Conservation (phyloP, 108 stramenopile species). For the Fistulifera pelliculosa region DNA sequence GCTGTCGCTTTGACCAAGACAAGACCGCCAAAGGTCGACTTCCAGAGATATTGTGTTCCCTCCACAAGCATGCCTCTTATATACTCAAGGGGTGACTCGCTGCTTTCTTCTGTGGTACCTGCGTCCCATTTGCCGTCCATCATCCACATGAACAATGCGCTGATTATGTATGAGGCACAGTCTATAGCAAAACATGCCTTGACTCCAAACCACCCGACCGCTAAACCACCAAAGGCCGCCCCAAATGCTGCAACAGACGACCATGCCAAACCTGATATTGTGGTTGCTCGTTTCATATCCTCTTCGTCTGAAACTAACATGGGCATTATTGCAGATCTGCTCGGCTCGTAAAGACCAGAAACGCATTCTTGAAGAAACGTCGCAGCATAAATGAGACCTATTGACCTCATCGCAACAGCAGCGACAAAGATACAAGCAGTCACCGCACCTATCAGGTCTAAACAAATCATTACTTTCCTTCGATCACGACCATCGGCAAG, state of each 20-base stretch:
- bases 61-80: conserved; percentile 30
- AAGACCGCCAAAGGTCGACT: conserved; percentile 39
- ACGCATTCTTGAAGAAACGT: conserved; percentile 41
- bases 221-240: conserved; percentile 36
- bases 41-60: conserved; percentile 32
- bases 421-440: conserved; percentile 33
- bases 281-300: conserved; percentile 51
- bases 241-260: conserved; percentile 56
- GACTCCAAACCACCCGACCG: conserved; percentile 37
- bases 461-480: conserved; percentile 35
- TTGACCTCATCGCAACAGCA: conserved; percentile 33
- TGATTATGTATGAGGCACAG: conserved; percentile 35
- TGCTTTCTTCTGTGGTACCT: conserved; percentile 3
- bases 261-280: conserved; percentile 47
- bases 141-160: conserved; percentile 34
- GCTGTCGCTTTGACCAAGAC: conserved; percentile 43
- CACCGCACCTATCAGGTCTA: conserved; percentile 45
- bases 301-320: conserved; percentile 43
- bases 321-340: conserved; percentile 39
- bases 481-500: conserved; percentile 60
- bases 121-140: conserved; percentile 23
- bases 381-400: conserved; percentile 37
- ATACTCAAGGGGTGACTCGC: conserved; percentile 5
- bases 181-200: conserved; percentile 36
- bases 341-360: conserved; percentile 55